Base-by-base conservation (phyloP, 1,284 basidiomycete species). In the Heterobasidion irregulare region DNA sequence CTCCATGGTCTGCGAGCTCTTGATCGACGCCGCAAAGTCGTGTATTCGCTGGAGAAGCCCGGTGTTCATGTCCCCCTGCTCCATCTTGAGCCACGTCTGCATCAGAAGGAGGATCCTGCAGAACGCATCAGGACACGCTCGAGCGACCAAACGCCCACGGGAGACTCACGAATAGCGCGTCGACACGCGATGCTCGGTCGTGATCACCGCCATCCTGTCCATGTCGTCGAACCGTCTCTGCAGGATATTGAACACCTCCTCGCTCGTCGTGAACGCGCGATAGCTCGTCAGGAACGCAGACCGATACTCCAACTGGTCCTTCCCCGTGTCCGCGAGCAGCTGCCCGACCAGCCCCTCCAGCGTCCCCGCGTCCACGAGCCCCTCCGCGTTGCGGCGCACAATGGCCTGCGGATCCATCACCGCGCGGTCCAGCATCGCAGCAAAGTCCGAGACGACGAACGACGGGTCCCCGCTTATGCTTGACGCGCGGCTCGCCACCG, bases 341-440 rank as follows among this genome's bases (percentile, higher is more conserved):
- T 67, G 66, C 18, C 73, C 68, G 2, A 76, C 64, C 26, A 77
- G 59, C 13, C 71, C 75, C 57, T 73, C 68, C 50, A 77, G 57
- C 16, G 72, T 75, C 6, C 71, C 75, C n/a, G 71, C 68, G 15
- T 59, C 58, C 12, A 76, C 67, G 6, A 59, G 53, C 7, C 69
- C 72, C 52, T 65, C 63, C 1, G 58, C 53, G 2, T 58, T 56
- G 5, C 26, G 26, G 35, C 65, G 49, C 54, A 73, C 61, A 33
- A 70, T 62, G 6, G 58, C 50, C 41, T 59, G 57, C 10, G 64
- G 51, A 47, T 69, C 67, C 34, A 59, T 61, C n/a, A 65, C 57
- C 13, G 71, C 68, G 6, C 36, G 50, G 26, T 52, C 56, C 44
- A 59, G 36, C 36, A 56, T 19, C 49, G 36, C 18, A 34, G 49